Percentiles rank a stretch among this genome's conserved stretches.
Evolutionary conservation across 305 asterid species (phyloP).

Genomic region (Fraxinus sp.): DNA sequence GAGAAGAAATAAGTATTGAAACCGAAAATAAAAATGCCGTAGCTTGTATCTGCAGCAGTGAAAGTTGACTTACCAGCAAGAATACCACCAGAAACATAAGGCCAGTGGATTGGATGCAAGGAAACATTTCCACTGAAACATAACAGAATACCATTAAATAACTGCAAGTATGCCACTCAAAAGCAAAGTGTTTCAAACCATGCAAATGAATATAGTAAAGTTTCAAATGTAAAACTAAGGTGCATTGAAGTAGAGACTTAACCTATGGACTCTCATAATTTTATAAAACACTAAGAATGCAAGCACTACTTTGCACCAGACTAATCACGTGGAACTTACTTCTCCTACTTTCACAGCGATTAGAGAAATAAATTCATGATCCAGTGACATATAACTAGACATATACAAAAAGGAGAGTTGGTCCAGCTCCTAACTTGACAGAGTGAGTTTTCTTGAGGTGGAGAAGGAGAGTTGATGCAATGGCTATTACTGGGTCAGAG

Average conservation of each 20-base stretch:
- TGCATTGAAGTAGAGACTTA: neutral
- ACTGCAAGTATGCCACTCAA: conserved; percentile 1
- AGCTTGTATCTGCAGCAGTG: neutral
- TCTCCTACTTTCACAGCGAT: neutral
- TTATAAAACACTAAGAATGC: neutral
- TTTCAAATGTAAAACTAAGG: neutral
- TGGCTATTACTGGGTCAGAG: neutral
- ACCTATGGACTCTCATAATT: neutral
- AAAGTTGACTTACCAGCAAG: conserved; percentile 74
- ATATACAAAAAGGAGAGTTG: neutral
- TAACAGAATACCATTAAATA: conserved; percentile 21
- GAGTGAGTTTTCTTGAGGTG: neutral
- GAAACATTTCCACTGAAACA: conserved; percentile 76
- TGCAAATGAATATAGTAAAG: neutral
- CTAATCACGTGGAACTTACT: neutral
- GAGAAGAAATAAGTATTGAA: neutral
- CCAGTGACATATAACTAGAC: neutral
- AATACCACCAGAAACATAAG: conserved; percentile 84
- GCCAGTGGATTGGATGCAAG: conserved; percentile 43
- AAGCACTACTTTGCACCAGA: neutral
- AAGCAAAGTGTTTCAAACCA: neutral
- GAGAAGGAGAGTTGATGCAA: neutral
- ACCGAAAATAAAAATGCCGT: neutral
- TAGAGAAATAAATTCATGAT: neutral
- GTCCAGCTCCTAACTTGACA: neutral